These are phyloP conservation scores for Vanrija pseudolonga DNA, from an alignment of 1,284 basidiomycete genomes.

Conservation along the genomic window DNA sequence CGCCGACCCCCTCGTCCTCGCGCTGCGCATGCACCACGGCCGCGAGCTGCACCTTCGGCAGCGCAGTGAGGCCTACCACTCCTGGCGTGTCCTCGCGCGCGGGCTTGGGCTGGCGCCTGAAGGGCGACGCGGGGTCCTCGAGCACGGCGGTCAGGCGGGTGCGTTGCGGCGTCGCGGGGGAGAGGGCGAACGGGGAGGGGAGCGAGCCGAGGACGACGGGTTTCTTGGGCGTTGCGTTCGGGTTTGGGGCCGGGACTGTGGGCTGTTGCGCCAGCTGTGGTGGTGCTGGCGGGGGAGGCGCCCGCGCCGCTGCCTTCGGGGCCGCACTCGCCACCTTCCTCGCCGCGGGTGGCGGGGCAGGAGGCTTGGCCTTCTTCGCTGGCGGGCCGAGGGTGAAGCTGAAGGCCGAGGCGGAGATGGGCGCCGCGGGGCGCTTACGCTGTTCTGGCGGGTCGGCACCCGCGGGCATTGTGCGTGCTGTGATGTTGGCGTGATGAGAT, in stretches of 20 bases:
- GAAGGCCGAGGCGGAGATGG: slow-evolving; percentile 27
- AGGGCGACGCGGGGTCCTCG: slow-evolving; percentile 1
- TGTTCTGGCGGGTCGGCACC: not conserved
- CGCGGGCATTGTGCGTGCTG: not conserved
- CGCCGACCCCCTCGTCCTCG: slow-evolving; percentile 35
- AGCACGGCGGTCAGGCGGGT: not conserved
- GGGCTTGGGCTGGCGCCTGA: not conserved
- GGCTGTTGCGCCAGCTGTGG: too few relatives aligned
- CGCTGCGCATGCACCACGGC: slow-evolving; percentile 4
- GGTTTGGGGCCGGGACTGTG: not conserved
- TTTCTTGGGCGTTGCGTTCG: not conserved
- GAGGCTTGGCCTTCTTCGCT: slow-evolving; percentile 18
- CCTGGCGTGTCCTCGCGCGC: not conserved
- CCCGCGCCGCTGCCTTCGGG: not conserved
- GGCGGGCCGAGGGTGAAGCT: slow-evolving; percentile 22
- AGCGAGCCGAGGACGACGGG: not conserved
- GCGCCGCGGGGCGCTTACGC: slow-evolving; percentile 19
- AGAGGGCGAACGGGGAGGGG: not conserved
- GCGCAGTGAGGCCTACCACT: not conserved
- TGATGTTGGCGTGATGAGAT: too few relatives aligned
- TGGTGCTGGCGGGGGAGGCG: not conserved
- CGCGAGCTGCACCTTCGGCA: slow-evolving; percentile 3
- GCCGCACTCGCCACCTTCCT: not conserved
- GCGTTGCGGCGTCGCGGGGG: not conserved
- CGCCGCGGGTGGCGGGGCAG: not conserved